Percentiles rank a stretch among this genome's conserved stretches.
These are phyloP conservation scores for Beauveria sp. DNA, from an alignment of 2,329 filamentous ascomycete genomes.

Conservation along the genomic window DNA sequence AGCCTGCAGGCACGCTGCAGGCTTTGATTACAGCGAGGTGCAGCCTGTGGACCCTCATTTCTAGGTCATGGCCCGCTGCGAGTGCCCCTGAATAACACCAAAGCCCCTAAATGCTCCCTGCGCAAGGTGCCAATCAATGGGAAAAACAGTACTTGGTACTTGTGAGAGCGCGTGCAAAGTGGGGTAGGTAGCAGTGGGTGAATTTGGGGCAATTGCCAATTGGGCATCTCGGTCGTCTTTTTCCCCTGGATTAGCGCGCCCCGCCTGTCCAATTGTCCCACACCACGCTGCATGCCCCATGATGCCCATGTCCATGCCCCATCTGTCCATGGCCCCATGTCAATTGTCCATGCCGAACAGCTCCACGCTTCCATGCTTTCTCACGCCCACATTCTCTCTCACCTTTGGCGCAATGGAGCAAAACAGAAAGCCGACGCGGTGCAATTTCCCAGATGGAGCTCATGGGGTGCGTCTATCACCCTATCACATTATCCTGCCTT, in stretches of 20 bases:
- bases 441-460: conserved; percentile 19
- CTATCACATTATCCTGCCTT: background rate
- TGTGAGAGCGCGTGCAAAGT: background rate
- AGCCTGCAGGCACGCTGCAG: too few species aligned
- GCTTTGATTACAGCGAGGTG: too few species aligned
- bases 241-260: conserved; percentile 9
- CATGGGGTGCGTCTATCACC: conserved; percentile 3
- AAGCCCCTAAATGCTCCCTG: too few species aligned
- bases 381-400: background rate
- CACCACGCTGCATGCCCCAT: too few species aligned
- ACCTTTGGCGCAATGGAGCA: background rate
- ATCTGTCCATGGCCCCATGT: background rate
- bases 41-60: too few species aligned
- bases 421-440: background rate
- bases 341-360: background rate
- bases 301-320: background rate
- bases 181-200: too few species aligned
- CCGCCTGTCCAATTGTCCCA: background rate
- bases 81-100: too few species aligned
- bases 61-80: too few species aligned
- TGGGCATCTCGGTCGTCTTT: background rate
- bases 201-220: background rate
- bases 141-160: too few species aligned
- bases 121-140: too few species aligned
- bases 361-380: background rate